Evolutionary conservation across 192 early-diverging fungal genomes (phyloP).

Genomic region (Backusella circina): DNA sequence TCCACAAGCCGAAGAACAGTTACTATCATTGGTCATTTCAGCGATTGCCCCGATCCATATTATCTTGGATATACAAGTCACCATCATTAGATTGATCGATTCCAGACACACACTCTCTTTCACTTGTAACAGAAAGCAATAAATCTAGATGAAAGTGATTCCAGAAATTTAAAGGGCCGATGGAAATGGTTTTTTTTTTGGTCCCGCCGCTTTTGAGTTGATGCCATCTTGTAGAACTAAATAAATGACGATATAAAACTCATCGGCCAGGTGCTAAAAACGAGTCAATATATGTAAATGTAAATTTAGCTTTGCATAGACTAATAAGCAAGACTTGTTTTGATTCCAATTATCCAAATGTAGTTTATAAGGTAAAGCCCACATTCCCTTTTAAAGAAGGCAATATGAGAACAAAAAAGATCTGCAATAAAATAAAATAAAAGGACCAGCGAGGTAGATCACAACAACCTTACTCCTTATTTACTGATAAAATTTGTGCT

Average conservation of each 20-base stretch:
- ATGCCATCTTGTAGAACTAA: neutral
- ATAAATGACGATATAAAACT: neutral
- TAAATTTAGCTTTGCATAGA: neutral
- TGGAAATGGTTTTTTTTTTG: neutral
- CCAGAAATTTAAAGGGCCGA: neutral
- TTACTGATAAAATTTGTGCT: neutral
- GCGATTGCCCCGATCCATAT: conserved; percentile 1
- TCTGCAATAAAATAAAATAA: conserved; percentile 1
- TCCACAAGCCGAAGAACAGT: neutral
- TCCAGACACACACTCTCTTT: neutral
- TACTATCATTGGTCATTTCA: neutral
- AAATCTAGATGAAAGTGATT: neutral
- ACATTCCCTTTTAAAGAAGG: neutral
- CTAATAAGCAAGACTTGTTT: neutral
- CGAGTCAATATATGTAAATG: neutral
- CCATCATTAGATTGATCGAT: neutral
- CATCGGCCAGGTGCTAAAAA: neutral
- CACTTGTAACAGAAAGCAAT: neutral
- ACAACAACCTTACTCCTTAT: neutral
- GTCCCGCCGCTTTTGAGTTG: neutral
- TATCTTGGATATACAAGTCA: neutral
- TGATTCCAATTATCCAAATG: neutral
- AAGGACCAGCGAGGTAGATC: neutral
- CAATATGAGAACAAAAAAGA: neutral
- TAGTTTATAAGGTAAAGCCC: neutral